Evolutionary conservation across 495 filamentous ascomycete genomes (phyloP).

Genomic region (Penicillium canescens): DNA sequence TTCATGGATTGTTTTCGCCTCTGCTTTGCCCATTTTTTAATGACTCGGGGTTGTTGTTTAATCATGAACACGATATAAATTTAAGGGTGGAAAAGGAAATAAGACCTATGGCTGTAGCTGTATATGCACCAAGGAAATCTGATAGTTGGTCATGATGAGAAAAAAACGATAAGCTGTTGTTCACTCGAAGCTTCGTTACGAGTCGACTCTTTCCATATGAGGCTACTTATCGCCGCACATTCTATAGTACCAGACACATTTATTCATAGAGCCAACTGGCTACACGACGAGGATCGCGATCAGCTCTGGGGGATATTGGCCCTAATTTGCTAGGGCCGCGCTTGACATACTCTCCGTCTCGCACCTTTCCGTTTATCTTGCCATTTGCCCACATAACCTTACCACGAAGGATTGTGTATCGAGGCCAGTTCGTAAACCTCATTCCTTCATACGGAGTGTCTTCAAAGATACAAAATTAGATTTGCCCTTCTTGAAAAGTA

Average conservation of each 20-base stretch:
- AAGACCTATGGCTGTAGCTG: too few relatives aligned
- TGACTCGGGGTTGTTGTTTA: too few relatives aligned
- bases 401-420: slow-evolving; percentile 60
- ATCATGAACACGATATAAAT: too few relatives aligned
- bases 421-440: slow-evolving; percentile 56
- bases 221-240: too few relatives aligned
- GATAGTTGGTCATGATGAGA: too few relatives aligned
- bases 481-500: background rate
- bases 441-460: slow-evolving; percentile 62
- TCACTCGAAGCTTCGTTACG: too few relatives aligned
- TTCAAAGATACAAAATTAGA: background rate
- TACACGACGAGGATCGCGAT: slow-evolving; percentile 8
- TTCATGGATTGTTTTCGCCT: too few relatives aligned
- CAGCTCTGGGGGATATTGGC: background rate
- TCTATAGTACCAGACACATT: background rate
- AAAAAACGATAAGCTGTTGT: too few relatives aligned
- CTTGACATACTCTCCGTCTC: slow-evolving; percentile 56
- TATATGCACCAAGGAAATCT: too few relatives aligned
- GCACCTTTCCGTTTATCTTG: slow-evolving; percentile 47
- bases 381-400: slow-evolving; percentile 57
- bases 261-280: slow-evolving; percentile 18
- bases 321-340: slow-evolving; percentile 29
- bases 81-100: too few relatives aligned
- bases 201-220: too few relatives aligned
- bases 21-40: too few relatives aligned